Evolutionary conservation across 2,329 filamentous ascomycete species (phyloP), one percentile per base, ranked within the genome.

Genomic region (Cladophialophora immunda): DNA sequence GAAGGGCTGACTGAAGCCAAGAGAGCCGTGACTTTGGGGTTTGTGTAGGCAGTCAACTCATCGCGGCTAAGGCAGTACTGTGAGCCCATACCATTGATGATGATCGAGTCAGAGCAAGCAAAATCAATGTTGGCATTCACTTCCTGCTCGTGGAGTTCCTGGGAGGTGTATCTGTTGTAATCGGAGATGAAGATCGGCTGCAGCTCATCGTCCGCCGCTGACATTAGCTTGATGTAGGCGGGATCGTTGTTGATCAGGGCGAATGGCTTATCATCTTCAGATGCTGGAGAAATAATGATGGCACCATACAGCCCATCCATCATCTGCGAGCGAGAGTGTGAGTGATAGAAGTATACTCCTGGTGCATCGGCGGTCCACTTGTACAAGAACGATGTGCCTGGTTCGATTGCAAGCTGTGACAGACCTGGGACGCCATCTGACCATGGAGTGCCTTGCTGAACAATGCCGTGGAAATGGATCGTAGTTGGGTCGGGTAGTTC

Each of bases 401-500:
- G 88, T 0, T 86, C 83, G 53, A 93, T 89, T 0, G 86, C 84
- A 67, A 89, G 91, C 74, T 92, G 90, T 0, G 87, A 89, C 4
- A 92, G 83, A 45, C 86, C 89, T 0, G 87, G 82, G 0, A 90
- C 85, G 0, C 91, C 92, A 73, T 94, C 91, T 89, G 92, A 92
- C 65, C 84, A 84, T 66, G 88, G 91, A 0, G 90, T 91, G 11
- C 90, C 90, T 71, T 92, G 92, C 75, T 93, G 90, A 73, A 88
- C 92, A 69, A 94, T 83, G 11, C 92, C 92, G 72, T 94, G 92
- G 76, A 91, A 94, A 75, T 94, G 92, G 4, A 94, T 82, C 36
- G 89, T 90, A 11, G 84, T 86, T 71, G 86, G 76, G 70, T 93
- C 91, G 15, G 82, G 81, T 0, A 90, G 86, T 17, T 85, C 82